Evolutionary conservation across 768 basidiomycete genomes (phyloP).

Genomic region (Gloeostereum incarnatum): DNA sequence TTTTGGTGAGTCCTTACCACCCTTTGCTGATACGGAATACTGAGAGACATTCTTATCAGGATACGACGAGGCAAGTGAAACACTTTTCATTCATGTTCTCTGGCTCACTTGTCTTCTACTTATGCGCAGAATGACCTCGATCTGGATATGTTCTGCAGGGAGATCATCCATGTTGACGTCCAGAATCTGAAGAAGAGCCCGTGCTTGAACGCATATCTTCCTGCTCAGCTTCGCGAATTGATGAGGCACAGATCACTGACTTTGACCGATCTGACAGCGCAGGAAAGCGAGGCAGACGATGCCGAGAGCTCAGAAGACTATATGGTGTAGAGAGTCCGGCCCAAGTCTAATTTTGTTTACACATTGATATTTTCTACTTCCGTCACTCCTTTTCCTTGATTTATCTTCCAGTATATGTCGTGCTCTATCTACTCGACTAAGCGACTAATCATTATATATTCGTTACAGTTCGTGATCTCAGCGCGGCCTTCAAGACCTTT

Average conservation of each 20-base stretch:
- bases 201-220: slow-evolving; percentile 18
- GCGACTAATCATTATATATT: no score
- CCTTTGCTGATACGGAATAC: not conserved
- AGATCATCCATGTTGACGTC: slow-evolving; percentile 27
- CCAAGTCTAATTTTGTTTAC: no score
- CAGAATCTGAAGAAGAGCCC: slow-evolving; percentile 22
- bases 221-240: not conserved
- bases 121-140: slow-evolving; percentile 29
- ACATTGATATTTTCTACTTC: no score
- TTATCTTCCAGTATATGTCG: no score
- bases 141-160: slow-evolving; percentile 29
- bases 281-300: no score
- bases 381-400: no score
- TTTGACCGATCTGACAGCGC: slow-evolving; percentile 3
- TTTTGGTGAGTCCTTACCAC: slow-evolving; percentile 33
- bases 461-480: no score
- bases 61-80: slow-evolving; percentile 46
- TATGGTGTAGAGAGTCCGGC: no score
- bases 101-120: slow-evolving; percentile 1
- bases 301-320: no score
- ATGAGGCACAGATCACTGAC: slow-evolving; percentile 6
- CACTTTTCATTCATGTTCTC: not conserved
- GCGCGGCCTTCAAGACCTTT: no score
- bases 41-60: slow-evolving; percentile 19
- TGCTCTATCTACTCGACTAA: no score